Base-by-base conservation (phyloP, 768 basidiomycete genomes). In the Tricholoma sp. region DNA sequence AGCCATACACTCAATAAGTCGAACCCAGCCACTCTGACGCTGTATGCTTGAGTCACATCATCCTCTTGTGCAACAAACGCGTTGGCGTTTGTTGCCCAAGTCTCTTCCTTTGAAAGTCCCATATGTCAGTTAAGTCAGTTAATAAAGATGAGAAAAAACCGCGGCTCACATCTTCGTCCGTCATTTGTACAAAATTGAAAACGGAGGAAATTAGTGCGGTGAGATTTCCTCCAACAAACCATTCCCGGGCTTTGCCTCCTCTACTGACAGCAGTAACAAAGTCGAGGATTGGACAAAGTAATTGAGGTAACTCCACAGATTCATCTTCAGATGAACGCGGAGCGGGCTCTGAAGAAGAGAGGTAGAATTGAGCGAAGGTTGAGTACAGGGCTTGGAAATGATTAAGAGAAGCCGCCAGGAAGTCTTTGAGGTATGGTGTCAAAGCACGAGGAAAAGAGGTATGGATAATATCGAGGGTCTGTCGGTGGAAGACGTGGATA, bases 11-110 rank as follows among this genome's bases (percentile, higher is more conserved):
- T 79, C 52, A 96, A 72, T 34, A 98, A 72, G 65, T 98, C 96
- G 63, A 94, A 87, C 3, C 87, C 87, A 4, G 91, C 89, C 2
- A 91, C 82, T 34, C 97, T 81, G 32, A 93, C 80, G 55, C 89
- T 91, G 66, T 94, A 95, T 1, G 79, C 67, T 54, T 89, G 84
- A 1, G 86, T 86, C 59, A 96, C 94, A 59, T 98, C 96, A 54
- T 97, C 93, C 66, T 98, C 95, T 67, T 98, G 93, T 22, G 89
- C 88, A 29, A 98, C 86, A 65, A 98, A 98, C 3, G 88, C 84
- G 63, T 98, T 98, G 3, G 91, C 85, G 63, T 97, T 89, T 54
- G 79, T 83, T 2, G 84, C 82, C 96, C 96, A 98, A 14, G 84
- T 88, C 29, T 94, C 92, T 67, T 94, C 94, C 94, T 98, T 22